Percentiles rank a stretch among this genome's conserved stretches.
These are phyloP conservation scores for Globisporangium solare DNA, from an alignment of 352 stramenopile species.

Conservation along the genomic window DNA sequence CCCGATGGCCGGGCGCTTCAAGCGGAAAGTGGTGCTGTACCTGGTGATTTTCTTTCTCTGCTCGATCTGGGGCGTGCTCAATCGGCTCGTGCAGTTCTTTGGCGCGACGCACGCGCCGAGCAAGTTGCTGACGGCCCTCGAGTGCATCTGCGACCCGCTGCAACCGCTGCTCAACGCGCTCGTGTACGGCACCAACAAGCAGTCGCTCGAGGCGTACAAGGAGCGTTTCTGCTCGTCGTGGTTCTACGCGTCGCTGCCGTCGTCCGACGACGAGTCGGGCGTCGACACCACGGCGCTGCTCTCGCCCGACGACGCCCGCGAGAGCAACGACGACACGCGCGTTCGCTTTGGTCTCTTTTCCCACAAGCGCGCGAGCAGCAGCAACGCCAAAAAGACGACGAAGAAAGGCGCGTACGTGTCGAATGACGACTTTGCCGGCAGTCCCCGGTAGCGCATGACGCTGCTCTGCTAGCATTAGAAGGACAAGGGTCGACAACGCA, in stretches of 20 bases:
- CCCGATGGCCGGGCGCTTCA: conserved; percentile 56
- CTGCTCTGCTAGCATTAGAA: background rate
- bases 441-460: background rate
- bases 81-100: conserved; percentile 61
- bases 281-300: conserved; percentile 43
- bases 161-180: conserved; percentile 67
- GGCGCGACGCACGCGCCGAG: conserved; percentile 39
- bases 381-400: conserved; percentile 2
- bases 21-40: conserved; percentile 57
- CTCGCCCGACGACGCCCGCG: conserved; percentile 19
- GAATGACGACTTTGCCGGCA: background rate
- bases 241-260: conserved; percentile 58
- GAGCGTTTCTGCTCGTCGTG: conserved; percentile 59
- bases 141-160: conserved; percentile 67
- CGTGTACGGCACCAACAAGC: conserved; percentile 68
- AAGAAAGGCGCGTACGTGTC: too few species aligned
- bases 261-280: conserved; percentile 58
- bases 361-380: conserved; percentile 5
- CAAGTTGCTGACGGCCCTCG: conserved; percentile 52
- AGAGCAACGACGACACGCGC: background rate
- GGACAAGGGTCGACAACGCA: background rate
- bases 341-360: conserved; percentile 6
- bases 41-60: conserved; percentile 68
- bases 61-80: conserved; percentile 66
- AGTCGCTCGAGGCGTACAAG: conserved; percentile 66